A percentile compares a stretch with the other conserved stretches of the same genome.
Evolutionary conservation across 1,139 yeast species (phyloP).

Genomic region (Blastobotrys serpentis): DNA sequence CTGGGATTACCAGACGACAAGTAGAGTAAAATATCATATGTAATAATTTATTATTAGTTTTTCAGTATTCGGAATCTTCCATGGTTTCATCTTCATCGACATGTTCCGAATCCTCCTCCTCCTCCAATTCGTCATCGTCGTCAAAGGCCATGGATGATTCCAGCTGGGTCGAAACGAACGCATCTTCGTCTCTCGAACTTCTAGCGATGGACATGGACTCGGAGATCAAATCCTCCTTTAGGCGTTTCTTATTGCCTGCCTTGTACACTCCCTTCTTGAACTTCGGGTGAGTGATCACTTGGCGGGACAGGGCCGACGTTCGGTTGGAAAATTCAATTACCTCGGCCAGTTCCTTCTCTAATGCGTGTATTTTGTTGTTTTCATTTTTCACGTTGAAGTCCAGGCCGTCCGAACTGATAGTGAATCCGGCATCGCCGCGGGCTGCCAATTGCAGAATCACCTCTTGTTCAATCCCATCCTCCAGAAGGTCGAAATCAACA

Average conservation of each 20-base stretch:
- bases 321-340: conserved; percentile 2
- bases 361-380: not conserved
- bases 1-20: conserved; percentile 77
- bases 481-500: not conserved
- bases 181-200: too few species aligned
- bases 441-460: not conserved
- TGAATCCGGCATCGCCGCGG: not conserved
- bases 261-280: not conserved
- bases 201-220: not conserved
- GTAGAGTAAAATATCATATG: conserved; percentile 13
- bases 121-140: conserved; percentile 11
- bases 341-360: not conserved
- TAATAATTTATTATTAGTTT: not conserved
- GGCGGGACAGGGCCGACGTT: not conserved
- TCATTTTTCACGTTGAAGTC: not conserved
- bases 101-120: conserved; percentile 11
- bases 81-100: conserved; percentile 9
- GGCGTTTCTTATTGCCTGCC: not conserved
- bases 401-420: not conserved
- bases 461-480: not conserved
- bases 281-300: not conserved
- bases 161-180: too few species aligned
- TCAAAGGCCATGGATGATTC: conserved; percentile 6
- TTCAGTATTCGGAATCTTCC: too few species aligned
- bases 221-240: not conserved